Evolutionary conservation across 2,329 filamentous ascomycete genomes (phyloP).

Genomic region (Phaeosphaeria sp.): DNA sequence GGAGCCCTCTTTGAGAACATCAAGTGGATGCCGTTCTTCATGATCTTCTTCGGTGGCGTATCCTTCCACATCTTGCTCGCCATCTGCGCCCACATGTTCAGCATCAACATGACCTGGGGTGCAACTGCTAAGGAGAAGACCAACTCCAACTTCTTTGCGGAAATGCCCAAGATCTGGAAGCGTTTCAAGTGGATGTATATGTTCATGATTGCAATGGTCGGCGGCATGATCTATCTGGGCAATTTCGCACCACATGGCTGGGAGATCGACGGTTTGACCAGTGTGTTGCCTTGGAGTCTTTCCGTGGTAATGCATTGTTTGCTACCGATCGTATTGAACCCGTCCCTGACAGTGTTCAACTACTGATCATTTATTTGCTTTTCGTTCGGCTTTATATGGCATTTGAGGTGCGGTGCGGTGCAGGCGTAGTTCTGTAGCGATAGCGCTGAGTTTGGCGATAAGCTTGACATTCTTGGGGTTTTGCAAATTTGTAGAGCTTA

Average conservation of each 20-base stretch:
- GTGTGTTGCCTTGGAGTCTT: conserved; percentile 74
- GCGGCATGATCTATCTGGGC: conserved; percentile 71
- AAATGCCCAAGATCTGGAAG: conserved; percentile 78
- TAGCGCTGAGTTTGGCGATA: no score
- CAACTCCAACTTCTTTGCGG: conserved; percentile 83
- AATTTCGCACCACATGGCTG: conserved; percentile 68
- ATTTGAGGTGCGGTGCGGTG: not conserved
- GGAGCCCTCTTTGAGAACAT: conserved; percentile 62
- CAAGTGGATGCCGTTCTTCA: conserved; percentile 69
- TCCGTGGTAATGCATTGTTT: conserved; percentile 72
- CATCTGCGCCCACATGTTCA: conserved; percentile 80
- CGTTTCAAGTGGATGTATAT: conserved; percentile 72
- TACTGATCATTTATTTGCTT: conserved; percentile 58
- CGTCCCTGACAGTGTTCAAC: conserved; percentile 77
- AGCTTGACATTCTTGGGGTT: no score
- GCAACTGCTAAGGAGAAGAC: conserved; percentile 82
- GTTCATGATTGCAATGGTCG: conserved; percentile 66
- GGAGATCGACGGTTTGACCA: conserved; percentile 59
- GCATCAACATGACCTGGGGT: conserved; percentile 85
- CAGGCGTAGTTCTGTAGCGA: not conserved
- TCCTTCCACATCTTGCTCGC: conserved; percentile 81
- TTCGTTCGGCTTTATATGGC: not conserved
- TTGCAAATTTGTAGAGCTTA: not conserved
- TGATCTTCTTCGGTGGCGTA: conserved; percentile 81
- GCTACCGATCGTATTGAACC: conserved; percentile 74